Base-by-base conservation (phyloP, 371 early-diverging fungal genomes). In the Ordospora pajunii region DNA sequence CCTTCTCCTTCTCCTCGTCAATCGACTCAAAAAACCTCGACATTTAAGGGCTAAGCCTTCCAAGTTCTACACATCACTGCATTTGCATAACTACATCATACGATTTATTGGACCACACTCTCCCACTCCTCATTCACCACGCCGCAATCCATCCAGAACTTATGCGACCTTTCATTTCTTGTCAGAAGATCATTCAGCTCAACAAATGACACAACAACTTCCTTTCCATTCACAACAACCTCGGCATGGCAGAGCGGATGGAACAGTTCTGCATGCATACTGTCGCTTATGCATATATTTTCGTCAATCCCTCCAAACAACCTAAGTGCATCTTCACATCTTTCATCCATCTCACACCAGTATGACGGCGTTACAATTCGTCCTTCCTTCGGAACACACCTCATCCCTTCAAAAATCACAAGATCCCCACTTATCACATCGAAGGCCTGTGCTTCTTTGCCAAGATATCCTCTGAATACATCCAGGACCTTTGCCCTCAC, bases 1-100 rank as follows among this genome's bases (percentile, higher is more conserved):
- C 73, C 40, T 80, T 76, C 49, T 80, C 63, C 46, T 76, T 76
- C 64, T 80, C 80, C 32, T 78, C 78, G 23, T 78, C 78, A 67
- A 73, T 22, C 58, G 67, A 54, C 42, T 66, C 48, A 52, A 78
- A 78, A 68, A 78, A 78, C 69, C 74, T 67, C 3, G 78, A 69
- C 78, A 78, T 78, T 25, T 37, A 21, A 52, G 22, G 17, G 27
- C 9, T n/a, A 14, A 8, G 11, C 7, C 43, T 19, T 21, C 43
- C 48, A 65, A 22, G 44, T 22, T 65, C 27, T 44, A 27, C 14
- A 63, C 8, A 21, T 25, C 53, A 53, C 22, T 14, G 0, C 22
- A 23, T 25, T 27, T 19, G 7, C 58, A 27, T 37, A 40, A 37
- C 37, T 46, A 66, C 43, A 42, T 3, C 23, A 49, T 4, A 49